These are phyloP conservation scores for Daedaleopsis nitida DNA, from an alignment of 768 basidiomycete species.

Conservation along the genomic window DNA sequence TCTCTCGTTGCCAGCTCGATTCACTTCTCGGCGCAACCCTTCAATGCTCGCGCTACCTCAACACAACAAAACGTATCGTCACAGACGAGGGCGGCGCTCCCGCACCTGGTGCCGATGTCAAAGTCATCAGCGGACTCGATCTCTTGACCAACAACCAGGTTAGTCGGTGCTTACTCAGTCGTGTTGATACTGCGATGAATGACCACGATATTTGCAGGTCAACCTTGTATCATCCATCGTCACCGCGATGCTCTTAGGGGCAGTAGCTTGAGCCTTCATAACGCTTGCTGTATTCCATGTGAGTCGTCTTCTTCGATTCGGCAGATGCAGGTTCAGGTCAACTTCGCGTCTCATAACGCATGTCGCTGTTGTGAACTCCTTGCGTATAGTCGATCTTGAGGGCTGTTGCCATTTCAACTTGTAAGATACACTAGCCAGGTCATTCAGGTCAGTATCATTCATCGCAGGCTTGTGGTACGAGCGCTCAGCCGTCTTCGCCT, in stretches of 20 bases:
- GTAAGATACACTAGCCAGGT: too few species aligned
- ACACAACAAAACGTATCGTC: conserved; percentile 59
- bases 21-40: conserved; percentile 87
- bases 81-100: conserved; percentile 49
- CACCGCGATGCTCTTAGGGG: conserved; percentile 39
- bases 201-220: conserved; percentile 31
- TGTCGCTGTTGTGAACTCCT: too few species aligned
- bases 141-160: conserved; percentile 87
- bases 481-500: too few species aligned
- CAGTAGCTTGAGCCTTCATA: conserved; percentile 35
- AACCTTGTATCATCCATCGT: conserved; percentile 47
- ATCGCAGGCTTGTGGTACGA: too few species aligned
- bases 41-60: conserved; percentile 77
- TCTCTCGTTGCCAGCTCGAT: conserved; percentile 58
- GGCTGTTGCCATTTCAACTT: too few species aligned
- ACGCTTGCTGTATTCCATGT: too few species aligned
- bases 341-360: too few species aligned
- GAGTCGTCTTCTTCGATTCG: too few species aligned
- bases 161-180: not conserved
- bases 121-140: conserved; percentile 62
- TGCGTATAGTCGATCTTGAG: too few species aligned
- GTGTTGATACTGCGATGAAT: not conserved
- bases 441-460: too few species aligned
- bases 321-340: too few species aligned
- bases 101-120: conserved; percentile 45